phyloP scores from a whole-genome alignment of 768 basidiomycete genomes.

The Leccinum arenicola region DNA sequence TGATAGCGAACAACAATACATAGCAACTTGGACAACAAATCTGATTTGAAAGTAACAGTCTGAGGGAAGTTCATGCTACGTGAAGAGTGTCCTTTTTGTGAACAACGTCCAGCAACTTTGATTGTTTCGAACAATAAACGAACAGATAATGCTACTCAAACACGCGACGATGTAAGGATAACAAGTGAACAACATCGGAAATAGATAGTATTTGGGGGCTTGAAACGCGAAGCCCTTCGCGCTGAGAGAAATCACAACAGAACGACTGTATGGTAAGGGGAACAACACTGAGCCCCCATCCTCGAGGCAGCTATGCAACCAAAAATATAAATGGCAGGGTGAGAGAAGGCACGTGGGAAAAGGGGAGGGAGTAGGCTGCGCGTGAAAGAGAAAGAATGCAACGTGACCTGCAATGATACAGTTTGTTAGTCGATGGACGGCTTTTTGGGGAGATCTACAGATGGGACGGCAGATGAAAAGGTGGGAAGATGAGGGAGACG shows the following conservation, averaged over 20 bases:
- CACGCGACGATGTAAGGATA: not conserved
- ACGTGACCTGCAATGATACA: slow-evolving; percentile 22
- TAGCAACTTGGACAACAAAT: not conserved
- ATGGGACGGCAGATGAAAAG: slow-evolving; percentile 2
- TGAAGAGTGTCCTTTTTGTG: not conserved
- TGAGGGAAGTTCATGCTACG: not conserved
- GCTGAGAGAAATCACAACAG: slow-evolving; percentile 23
- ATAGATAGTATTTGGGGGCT: slow-evolving; percentile 39
- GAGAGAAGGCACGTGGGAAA: slow-evolving; percentile 11
- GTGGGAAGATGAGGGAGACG: not conserved
- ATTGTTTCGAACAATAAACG: not conserved
- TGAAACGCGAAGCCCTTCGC: slow-evolving; percentile 52
- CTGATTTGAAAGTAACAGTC: not conserved
- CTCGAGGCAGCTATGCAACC: slow-evolving; percentile 21
- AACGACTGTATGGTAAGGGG: slow-evolving; percentile 21
- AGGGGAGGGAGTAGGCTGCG: not conserved
- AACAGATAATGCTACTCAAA: not conserved
- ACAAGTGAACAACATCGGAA: not conserved
- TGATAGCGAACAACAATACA: not conserved
- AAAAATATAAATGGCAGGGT: slow-evolving; percentile 31
- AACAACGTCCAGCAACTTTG: not conserved
- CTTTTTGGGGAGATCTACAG: slow-evolving; percentile 22
- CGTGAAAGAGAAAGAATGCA: slow-evolving; percentile 3
- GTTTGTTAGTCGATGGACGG: not conserved
- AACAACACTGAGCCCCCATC: slow-evolving; percentile 6